These are phyloP conservation scores for Yarrowia keelungensis DNA, from an alignment of 805 yeast genomes.

Conservation along the genomic window DNA sequence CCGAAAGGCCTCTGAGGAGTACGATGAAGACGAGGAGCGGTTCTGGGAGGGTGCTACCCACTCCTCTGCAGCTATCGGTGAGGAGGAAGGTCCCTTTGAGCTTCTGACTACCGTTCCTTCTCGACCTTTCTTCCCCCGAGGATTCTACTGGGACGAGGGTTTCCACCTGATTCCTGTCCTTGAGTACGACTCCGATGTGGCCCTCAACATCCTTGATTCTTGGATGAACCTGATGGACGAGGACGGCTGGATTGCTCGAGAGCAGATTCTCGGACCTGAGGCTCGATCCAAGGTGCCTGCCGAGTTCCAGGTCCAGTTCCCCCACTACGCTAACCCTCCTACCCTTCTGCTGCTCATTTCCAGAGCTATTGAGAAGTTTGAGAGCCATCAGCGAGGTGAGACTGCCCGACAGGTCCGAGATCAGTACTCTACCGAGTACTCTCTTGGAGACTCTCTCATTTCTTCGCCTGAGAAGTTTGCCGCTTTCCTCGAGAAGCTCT, in stretches of 20 bases:
- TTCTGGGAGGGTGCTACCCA: conserved; percentile 50
- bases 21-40: conserved; percentile 66
- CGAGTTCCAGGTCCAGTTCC: conserved; percentile 84
- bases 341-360: conserved; percentile 70
- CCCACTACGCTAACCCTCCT: conserved; percentile 93
- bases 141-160: conserved; percentile 99
- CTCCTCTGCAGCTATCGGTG: conserved; percentile 36
- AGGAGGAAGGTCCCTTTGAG: conserved; percentile 74
- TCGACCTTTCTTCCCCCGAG: conserved; percentile 93
- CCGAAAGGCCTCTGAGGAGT: conserved; percentile 69
- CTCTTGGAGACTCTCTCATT: conserved; percentile 15
- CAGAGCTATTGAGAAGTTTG: conserved; percentile 58
- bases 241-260: conserved; percentile 97
- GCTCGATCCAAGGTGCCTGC: conserved; percentile 86
- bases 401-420: conserved; percentile 22
- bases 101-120: conserved; percentile 88
- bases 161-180: conserved; percentile 85
- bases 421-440: conserved; percentile 7
- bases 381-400: conserved; percentile 17
- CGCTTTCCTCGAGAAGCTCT: conserved; percentile 57
- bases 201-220: conserved; percentile 77
- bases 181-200: conserved; percentile 83
- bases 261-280: conserved; percentile 90
- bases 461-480: conserved; percentile 39
- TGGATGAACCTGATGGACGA: conserved; percentile 90